Conservation (phyloP, 2,329 filamentous ascomycete species). For the Anisogramma anomala region DNA sequence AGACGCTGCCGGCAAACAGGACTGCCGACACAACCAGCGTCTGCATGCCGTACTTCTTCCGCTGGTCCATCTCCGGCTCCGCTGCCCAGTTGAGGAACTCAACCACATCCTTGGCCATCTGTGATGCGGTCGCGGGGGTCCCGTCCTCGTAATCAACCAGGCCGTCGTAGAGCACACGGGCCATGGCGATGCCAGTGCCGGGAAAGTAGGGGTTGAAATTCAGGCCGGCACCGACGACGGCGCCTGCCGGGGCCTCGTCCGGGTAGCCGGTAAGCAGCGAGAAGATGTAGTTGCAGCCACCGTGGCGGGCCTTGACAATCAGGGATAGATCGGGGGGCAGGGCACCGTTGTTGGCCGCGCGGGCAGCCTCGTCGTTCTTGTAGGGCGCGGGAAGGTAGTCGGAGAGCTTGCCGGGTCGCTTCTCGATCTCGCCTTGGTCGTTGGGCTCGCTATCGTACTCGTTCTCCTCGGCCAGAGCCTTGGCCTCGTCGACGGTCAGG, state of each 20-base stretch:
- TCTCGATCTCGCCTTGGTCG: conserved; percentile 94
- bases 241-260: conserved; percentile 87
- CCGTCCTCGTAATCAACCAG: conserved; percentile 97
- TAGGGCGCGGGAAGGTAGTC: conserved; percentile 93
- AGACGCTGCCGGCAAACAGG: conserved; percentile 79
- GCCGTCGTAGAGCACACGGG: conserved; percentile 93
- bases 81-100: conserved; percentile 99
- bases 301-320: conserved; percentile 96
- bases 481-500: conserved; percentile 96
- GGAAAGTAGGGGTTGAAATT: conserved; percentile 99
- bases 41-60: conserved; percentile 99
- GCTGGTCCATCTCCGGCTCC: conserved; percentile 97
- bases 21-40: conserved; percentile 68
- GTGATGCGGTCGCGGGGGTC: conserved; percentile 85
- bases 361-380: conserved; percentile 98
- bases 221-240: conserved; percentile 71
- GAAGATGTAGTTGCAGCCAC: conserved; percentile 98
- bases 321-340: conserved; percentile 93
- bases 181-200: conserved; percentile 97
- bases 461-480: conserved; percentile 92
- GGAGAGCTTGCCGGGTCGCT: conserved; percentile 95
- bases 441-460: conserved; percentile 98
- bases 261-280: conserved; percentile 92
- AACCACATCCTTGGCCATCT: conserved; percentile 99
- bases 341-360: conserved; percentile 96